Conservation (phyloP, 768 basidiomycete species). For the Tephrocybe rancida region DNA sequence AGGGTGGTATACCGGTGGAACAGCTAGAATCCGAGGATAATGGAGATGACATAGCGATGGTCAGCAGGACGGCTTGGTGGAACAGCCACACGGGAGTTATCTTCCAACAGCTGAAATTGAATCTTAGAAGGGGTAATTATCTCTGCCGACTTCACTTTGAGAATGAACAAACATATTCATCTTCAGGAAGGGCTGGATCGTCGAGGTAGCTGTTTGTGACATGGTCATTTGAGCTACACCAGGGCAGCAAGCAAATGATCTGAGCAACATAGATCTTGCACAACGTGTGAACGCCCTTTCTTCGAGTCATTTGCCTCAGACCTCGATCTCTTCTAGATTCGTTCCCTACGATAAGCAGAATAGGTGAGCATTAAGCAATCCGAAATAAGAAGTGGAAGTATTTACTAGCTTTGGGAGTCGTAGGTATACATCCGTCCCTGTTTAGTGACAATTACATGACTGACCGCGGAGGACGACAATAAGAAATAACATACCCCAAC, state of each 20-base stretch:
- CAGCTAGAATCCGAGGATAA: not conserved
- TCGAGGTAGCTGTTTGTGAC: too few species aligned
- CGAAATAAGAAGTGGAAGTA: slow-evolving; percentile 1
- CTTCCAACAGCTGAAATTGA: too few species aligned
- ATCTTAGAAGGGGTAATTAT: too few species aligned
- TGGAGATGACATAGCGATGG: slow-evolving; percentile 10
- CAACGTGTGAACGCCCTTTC: not conserved
- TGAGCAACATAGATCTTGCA: too few species aligned
- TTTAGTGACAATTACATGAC: slow-evolving; percentile 6
- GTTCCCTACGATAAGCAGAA: slow-evolving; percentile 63
- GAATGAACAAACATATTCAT: too few species aligned
- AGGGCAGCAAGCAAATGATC: too few species aligned
- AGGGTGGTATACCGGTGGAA: not conserved
- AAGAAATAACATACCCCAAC: slow-evolving; percentile 63
- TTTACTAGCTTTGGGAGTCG: slow-evolving; percentile 79
- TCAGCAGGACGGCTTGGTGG: not conserved
- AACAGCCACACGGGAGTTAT: too few species aligned
- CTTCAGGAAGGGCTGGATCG: too few species aligned
- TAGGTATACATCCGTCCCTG: slow-evolving; percentile 84
- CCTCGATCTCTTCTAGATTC: slow-evolving; percentile 82
- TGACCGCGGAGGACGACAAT: not conserved
- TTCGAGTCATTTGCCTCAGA: slow-evolving; percentile 36
- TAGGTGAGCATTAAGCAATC: not conserved
- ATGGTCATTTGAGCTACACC: too few species aligned
- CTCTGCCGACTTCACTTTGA: too few species aligned